A percentile compares a stretch with the other conserved stretches of the same genome.
phyloP scores from a whole-genome alignment of 1,284 basidiomycete species.

The Meira miltonrushii region DNA sequence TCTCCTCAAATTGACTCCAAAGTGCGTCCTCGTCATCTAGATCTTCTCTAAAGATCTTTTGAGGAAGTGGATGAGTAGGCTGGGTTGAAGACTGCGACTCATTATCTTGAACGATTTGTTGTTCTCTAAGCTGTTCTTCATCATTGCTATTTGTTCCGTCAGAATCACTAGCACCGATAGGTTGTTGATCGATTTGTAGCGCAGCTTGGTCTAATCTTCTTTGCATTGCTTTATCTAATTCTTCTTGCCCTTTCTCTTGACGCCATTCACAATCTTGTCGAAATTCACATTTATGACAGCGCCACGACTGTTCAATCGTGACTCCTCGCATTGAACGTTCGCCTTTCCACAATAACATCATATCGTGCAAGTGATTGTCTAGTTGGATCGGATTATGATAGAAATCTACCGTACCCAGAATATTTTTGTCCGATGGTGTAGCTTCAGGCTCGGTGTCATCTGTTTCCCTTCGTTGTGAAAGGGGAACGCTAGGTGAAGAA shows the following conservation, averaged over 20 bases:
- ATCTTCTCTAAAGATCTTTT: too few relatives aligned
- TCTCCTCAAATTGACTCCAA: too few relatives aligned
- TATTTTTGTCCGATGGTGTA: neutral
- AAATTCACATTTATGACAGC: conserved; percentile 43
- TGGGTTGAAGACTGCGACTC: too few relatives aligned
- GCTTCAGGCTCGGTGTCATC: neutral
- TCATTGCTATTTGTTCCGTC: too few relatives aligned
- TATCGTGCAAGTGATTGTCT: conserved; percentile 21
- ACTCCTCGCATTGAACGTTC: conserved; percentile 28
- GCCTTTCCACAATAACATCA: conserved; percentile 34
- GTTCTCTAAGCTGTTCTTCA: too few relatives aligned
- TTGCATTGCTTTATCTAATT: neutral
- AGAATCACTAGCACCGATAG: too few relatives aligned
- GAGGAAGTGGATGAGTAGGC: too few relatives aligned
- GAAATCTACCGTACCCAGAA: conserved; percentile 29
- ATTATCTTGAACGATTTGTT: too few relatives aligned
- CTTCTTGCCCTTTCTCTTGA: conserved; percentile 14
- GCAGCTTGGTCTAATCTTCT: neutral
- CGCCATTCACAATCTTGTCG: conserved; percentile 46
- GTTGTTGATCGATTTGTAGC: too few relatives aligned
- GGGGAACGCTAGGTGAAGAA: neutral
- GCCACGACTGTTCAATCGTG: conserved; percentile 16
- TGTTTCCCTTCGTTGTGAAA: neutral
- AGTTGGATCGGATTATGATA: conserved; percentile 17
- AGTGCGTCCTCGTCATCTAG: too few relatives aligned